Evolutionary conservation across 1,139 yeast species (phyloP).

Genomic region (Pichia sp.): DNA sequence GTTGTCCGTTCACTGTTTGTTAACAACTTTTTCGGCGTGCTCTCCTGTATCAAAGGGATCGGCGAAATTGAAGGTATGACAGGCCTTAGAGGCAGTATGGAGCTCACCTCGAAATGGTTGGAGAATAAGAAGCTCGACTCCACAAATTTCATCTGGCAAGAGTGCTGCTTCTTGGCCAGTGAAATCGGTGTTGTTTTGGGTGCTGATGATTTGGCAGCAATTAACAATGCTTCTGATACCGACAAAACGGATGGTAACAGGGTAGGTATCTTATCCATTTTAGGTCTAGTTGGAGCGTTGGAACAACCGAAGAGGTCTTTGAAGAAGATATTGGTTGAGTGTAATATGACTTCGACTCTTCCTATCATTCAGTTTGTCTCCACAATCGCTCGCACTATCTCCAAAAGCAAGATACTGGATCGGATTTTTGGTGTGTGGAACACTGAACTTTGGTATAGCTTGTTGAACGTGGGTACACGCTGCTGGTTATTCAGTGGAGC

Average conservation of each 20-base stretch:
- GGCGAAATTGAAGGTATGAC: slow-evolving; percentile 21
- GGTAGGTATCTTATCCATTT: slow-evolving; percentile 6
- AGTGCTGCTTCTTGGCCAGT: slow-evolving; percentile 5
- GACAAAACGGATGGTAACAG: not conserved
- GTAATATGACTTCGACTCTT: slow-evolving; percentile 42
- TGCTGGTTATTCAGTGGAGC: slow-evolving; percentile 21
- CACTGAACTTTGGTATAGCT: slow-evolving; percentile 14
- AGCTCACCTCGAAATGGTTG: slow-evolving; percentile 40
- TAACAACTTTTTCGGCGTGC: slow-evolving; percentile 25
- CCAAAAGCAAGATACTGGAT: not conserved
- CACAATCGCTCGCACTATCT: slow-evolving; percentile 1
- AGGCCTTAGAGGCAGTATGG: slow-evolving; percentile 30
- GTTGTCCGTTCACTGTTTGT: slow-evolving; percentile 22
- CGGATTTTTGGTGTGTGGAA: slow-evolving; percentile 19
- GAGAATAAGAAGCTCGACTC: slow-evolving; percentile 28
- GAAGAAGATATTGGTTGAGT: slow-evolving; percentile 56
- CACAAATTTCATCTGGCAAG: slow-evolving; percentile 10
- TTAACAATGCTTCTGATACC: not conserved
- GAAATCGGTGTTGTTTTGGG: slow-evolving; percentile 15
- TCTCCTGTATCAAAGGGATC: slow-evolving; percentile 23
- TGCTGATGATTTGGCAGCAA: not conserved
- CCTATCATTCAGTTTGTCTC: slow-evolving; percentile 34
- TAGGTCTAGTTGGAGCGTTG: slow-evolving; percentile 37
- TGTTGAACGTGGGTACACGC: slow-evolving; percentile 15
- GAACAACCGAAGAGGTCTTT: slow-evolving; percentile 54